Evolutionary conservation across 2,329 filamentous ascomycete genomes (phyloP).

Genomic region (Trichophyton rubrum): DNA sequence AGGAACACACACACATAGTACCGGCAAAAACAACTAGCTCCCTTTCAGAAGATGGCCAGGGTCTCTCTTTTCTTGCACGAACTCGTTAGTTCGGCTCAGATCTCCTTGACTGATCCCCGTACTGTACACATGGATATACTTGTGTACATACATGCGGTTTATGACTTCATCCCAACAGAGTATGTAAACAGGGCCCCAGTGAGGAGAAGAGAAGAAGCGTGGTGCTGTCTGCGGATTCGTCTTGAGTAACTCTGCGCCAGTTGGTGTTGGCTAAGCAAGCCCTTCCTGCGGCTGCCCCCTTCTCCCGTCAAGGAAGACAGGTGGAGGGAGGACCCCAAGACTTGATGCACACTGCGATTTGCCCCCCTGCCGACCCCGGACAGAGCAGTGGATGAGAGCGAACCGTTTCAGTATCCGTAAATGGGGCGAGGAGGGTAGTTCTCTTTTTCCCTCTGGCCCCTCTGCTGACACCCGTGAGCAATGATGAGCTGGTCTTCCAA

Average conservation of each 20-base stretch:
- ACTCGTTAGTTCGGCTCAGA: neutral
- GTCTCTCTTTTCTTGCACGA: neutral
- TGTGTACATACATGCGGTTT: neutral
- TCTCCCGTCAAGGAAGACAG: neutral
- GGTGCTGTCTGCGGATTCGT: neutral
- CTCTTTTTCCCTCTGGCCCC: neutral
- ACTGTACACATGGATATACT: neutral
- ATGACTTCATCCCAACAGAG: neutral
- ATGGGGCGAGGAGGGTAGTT: neutral
- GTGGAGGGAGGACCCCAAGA: neutral
- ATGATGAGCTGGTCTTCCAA: neutral
- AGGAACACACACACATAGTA: neutral
- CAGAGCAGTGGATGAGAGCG: neutral
- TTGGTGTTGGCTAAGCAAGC: neutral
- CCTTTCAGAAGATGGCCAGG: neutral
- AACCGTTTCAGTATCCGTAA: neutral
- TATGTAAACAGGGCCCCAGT: neutral
- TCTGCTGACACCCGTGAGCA: slow-evolving; percentile 2
- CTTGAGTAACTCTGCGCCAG: neutral
- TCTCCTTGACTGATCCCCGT: neutral
- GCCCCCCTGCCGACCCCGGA: neutral
- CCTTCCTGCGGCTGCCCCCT: neutral
- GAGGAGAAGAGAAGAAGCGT: neutral
- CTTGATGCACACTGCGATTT: neutral
- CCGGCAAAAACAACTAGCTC: neutral